Conservation (phyloP, 148 eudicot species). For the Simmondsia chinensis region DNA sequence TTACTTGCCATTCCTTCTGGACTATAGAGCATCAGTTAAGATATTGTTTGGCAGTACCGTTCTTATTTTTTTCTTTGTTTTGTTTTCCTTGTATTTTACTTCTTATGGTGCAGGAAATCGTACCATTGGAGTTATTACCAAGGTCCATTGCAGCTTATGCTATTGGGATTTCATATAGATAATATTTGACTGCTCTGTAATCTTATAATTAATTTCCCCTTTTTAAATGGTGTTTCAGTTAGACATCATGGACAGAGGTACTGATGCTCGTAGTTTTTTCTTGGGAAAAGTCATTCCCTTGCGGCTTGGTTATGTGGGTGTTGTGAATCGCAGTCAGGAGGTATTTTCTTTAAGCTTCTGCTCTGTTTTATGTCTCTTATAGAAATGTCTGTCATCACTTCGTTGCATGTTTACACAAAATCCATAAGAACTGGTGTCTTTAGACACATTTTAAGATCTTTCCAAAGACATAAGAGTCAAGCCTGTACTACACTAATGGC, state of each 20-base stretch:
- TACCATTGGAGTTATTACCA: slow-evolving; percentile 89
- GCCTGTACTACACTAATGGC: no score
- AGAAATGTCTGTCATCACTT: not conserved
- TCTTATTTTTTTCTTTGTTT: not conserved
- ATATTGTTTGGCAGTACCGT: not conserved
- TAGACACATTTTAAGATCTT: no score
- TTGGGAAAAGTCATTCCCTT: slow-evolving; percentile 49
- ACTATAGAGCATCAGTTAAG: not conserved
- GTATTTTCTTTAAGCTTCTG: slow-evolving; percentile 13
- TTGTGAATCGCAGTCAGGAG: slow-evolving; percentile 59
- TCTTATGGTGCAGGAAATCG: slow-evolving; percentile 50
- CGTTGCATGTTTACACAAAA: no score
- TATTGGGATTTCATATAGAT: not conserved
- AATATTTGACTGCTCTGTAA: not conserved
- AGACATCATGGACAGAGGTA: slow-evolving; percentile 56
- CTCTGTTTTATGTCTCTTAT: not conserved
- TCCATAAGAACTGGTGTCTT: no score
- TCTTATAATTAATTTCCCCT: not conserved
- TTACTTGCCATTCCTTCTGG: slow-evolving; percentile 1
- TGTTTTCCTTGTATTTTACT: slow-evolving; percentile 5
- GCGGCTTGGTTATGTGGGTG: slow-evolving; percentile 49
- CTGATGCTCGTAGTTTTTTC: slow-evolving; percentile 42
- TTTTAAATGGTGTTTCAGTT: slow-evolving; percentile 19
- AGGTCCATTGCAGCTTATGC: slow-evolving; percentile 40
- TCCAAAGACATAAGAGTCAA: no score